Evolutionary conservation across 768 basidiomycete genomes (phyloP).

Genomic region (Artomyces pyxidatus): DNA sequence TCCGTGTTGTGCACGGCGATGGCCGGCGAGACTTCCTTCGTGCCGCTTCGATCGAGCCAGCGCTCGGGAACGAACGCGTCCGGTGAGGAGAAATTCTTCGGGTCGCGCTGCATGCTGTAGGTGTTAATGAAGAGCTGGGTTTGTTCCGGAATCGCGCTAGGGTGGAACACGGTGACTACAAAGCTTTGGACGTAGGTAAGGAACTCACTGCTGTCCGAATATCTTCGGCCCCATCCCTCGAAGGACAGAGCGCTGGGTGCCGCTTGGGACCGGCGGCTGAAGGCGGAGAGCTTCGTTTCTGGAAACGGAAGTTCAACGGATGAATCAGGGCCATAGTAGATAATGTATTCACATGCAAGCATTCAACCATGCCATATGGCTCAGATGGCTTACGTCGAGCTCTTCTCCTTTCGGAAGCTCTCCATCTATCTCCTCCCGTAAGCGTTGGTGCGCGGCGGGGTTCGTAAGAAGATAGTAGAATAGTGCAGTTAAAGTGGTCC

Average conservation of each 20-base stretch:
- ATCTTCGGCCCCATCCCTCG: neutral
- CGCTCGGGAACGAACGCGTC: slow-evolving; percentile 14
- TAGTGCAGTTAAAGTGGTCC: slow-evolving; percentile 26
- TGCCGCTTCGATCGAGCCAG: slow-evolving; percentile 3
- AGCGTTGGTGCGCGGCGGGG: slow-evolving; percentile 16
- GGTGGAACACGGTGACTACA: neutral
- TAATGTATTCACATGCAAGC: slow-evolving; percentile 9
- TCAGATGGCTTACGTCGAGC: slow-evolving; percentile 3
- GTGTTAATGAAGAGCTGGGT: slow-evolving; percentile 12
- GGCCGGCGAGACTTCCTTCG: too few relatives aligned
- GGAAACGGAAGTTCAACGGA: neutral
- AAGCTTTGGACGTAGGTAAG: neutral
- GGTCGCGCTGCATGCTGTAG: slow-evolving; percentile 13
- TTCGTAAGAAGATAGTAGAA: slow-evolving; percentile 29
- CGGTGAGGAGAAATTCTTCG: slow-evolving; percentile 12
- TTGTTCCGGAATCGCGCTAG: slow-evolving; percentile 11
- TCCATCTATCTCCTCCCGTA: slow-evolving; percentile 9
- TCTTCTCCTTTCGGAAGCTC: slow-evolving; percentile 9
- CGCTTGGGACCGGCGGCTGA: slow-evolving; percentile 1
- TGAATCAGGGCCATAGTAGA: neutral
- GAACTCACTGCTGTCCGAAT: neutral
- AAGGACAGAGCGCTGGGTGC: neutral
- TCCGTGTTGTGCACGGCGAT: neutral
- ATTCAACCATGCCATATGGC: slow-evolving; percentile 10
- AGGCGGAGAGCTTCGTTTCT: slow-evolving; percentile 1